Evolutionary conservation across 306 rosid genomes (phyloP).

Genomic region (Trifolium dubium): DNA sequence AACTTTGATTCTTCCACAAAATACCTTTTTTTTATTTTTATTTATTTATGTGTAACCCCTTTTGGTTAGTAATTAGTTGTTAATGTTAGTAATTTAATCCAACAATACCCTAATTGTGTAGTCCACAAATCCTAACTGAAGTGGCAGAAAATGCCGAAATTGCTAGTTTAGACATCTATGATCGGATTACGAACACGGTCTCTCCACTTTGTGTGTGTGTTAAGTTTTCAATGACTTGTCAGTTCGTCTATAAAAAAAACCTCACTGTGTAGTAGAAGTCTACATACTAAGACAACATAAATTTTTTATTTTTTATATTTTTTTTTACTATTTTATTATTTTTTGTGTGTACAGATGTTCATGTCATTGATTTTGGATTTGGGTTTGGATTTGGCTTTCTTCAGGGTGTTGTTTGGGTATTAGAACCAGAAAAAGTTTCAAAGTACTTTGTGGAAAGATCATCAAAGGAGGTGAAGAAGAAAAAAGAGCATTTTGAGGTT

Average conservation of each 20-base stretch:
- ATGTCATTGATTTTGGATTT: slow-evolving; percentile 25
- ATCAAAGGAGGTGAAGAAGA: slow-evolving; percentile 59
- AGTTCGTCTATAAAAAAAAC: neutral
- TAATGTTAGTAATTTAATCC: too few species aligned
- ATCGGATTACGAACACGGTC: too few species aligned
- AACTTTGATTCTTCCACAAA: slow-evolving; percentile 18
- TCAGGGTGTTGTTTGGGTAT: slow-evolving; percentile 89
- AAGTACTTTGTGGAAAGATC: slow-evolving; percentile 54
- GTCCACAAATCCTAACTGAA: too few species aligned
- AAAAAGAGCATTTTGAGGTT: slow-evolving; percentile 68
- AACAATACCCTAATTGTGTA: too few species aligned
- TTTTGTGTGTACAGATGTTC: slow-evolving; percentile 26
- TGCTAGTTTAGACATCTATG: too few species aligned
- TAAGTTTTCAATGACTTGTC: too few species aligned
- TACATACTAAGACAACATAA: neutral
- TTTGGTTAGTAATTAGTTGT: too few species aligned
- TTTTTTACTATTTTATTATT: slow-evolving; percentile 13
- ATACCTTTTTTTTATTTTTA: neutral
- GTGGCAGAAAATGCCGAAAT: too few species aligned
- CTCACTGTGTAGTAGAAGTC: slow-evolving; percentile 13
- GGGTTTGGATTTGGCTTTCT: slow-evolving; percentile 30
- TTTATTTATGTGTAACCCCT: neutral
- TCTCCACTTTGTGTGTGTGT: too few species aligned
- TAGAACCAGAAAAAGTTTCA: slow-evolving; percentile 68
- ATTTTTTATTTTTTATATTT: neutral